Evolutionary conservation across 2,329 filamentous ascomycete genomes (phyloP).

Genomic region (Neopestalotiopsis rosae): DNA sequence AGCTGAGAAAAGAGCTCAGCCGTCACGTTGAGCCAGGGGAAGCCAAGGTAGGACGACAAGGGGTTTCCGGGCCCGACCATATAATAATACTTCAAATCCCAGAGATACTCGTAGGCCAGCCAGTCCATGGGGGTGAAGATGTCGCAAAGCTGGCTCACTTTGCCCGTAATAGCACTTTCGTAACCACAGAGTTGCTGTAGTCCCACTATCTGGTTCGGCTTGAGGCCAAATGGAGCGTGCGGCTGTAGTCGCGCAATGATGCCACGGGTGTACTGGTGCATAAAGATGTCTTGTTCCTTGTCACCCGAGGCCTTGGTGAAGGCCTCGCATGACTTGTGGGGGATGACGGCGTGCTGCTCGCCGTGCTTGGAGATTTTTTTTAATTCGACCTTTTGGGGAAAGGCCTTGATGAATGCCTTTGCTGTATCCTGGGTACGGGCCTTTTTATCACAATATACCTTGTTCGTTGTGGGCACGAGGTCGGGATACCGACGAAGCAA

Average conservation of each 20-base stretch:
- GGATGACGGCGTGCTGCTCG: constrained; percentile 62
- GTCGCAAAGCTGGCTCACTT: constrained; percentile 62
- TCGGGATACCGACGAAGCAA: constrained; percentile 65
- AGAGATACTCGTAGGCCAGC: constrained; percentile 69
- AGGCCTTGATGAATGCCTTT: constrained; percentile 60
- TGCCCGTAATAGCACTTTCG: constrained; percentile 68
- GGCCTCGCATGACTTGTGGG: constrained; percentile 68
- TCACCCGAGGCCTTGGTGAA: constrained; percentile 59
- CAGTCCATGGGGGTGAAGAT: constrained; percentile 67
- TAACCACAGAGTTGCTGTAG: constrained; percentile 72
- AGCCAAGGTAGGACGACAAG: constrained; percentile 62
- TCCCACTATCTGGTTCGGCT: constrained; percentile 63
- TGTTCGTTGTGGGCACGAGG: constrained; percentile 52
- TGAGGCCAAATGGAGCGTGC: constrained; percentile 67
- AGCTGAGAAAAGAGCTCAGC: constrained; percentile 47
- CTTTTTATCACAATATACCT: constrained; percentile 67
- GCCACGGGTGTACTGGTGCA: constrained; percentile 62
- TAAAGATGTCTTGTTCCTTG: constrained; percentile 55
- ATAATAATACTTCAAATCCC: constrained; percentile 68
- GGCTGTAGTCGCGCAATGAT: constrained; percentile 62
- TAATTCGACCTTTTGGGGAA: constrained; percentile 30
- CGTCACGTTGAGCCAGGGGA: constrained; percentile 71
- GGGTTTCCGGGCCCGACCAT: constrained; percentile 69
- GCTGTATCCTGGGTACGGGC: constrained; percentile 67
- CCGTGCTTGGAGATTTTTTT: constrained; percentile 38